Evolutionary conservation across 1,284 basidiomycete species (phyloP), one percentile per base, ranked within the genome.

Genomic region (Neonothopanus nambi): DNA sequence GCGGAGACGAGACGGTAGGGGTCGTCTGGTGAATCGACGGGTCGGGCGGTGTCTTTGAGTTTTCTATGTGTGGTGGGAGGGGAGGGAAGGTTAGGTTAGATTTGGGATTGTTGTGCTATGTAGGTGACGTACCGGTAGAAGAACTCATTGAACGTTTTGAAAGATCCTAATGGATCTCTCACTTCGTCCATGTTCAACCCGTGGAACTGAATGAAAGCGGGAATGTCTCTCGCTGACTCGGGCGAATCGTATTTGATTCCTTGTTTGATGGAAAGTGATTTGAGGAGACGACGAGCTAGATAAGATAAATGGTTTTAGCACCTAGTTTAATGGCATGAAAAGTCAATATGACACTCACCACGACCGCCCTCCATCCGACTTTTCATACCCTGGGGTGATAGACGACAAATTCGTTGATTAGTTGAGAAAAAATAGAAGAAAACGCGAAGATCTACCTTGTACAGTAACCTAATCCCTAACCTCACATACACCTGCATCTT

Each of bases 401-500:
- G 37, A 23, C 21, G 37, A 26, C 3, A 24, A 28, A 26, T 36
- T 15, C 35, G 30, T 37, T n/a, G n/a, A 24, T 15, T 36, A 30
- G 17, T 9, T 46, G 6, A 44, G 8, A 9, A 13, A 33, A n/a
- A 44, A 28, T 13, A 37, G 26, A 41, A 26, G 20, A 38, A n/a
- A 45, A 30, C n/a, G 18, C 17, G 23, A 8, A 33, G 24, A 64
- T 67, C 20, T 9, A 81, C 85, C 78, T 96, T 95, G 79, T 98
- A 98, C 54, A 98, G 70, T 52, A 98, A 68, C 15, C 96, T 79
- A 63, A 98, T 98, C 9, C 95, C 95, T 17, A 98, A 71, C 36
- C 95, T 76, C 0, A 99, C 94, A 66, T 98, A 98, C 3, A 95
- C 91, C 66, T 95, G 89, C 89, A 96, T 97, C 77, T 98, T 98